Conservation (phyloP, 495 filamentous ascomycete genomes). For the Daldinia caldariorum region DNA sequence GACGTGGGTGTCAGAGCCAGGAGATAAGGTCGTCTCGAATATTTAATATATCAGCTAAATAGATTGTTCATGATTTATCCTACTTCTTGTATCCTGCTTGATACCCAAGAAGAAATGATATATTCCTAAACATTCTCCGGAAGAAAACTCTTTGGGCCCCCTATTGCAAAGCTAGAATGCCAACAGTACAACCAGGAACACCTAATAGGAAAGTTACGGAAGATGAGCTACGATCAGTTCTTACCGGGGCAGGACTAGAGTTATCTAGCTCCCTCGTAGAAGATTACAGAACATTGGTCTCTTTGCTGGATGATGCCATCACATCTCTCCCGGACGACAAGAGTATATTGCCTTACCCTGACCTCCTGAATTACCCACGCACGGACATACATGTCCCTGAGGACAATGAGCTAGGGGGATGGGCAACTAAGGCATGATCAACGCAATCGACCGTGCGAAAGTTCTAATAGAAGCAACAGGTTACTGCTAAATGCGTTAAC, state of each 20-base stretch:
- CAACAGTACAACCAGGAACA: conserved; percentile 13
- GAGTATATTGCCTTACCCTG: conserved; percentile 37
- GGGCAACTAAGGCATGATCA: conserved; percentile 44
- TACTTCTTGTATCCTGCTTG: neutral
- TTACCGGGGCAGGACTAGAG: conserved; percentile 39
- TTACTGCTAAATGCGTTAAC: conserved; percentile 40
- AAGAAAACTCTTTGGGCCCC: neutral
- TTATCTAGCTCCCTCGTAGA: conserved; percentile 28
- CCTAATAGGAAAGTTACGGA: conserved; percentile 8
- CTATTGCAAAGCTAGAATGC: conserved; percentile 14
- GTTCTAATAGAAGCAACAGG: conserved; percentile 33
- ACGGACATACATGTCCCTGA: conserved; percentile 45
- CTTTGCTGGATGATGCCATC: conserved; percentile 35
- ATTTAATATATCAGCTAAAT: neutral
- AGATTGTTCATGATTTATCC: neutral
- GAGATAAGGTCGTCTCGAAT: conserved; percentile 3
- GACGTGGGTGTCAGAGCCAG: neutral
- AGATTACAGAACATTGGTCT: conserved; percentile 36
- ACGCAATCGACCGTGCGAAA: too few relatives aligned
- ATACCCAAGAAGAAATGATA: neutral
- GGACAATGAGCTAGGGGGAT: conserved; percentile 43
- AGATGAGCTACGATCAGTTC: conserved; percentile 33
- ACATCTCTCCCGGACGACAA: conserved; percentile 38
- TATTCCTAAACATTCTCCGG: neutral
- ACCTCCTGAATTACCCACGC: conserved; percentile 43